phyloP scores from a whole-genome alignment of 306 rosid genomes.

The Prunus davidiana region DNA sequence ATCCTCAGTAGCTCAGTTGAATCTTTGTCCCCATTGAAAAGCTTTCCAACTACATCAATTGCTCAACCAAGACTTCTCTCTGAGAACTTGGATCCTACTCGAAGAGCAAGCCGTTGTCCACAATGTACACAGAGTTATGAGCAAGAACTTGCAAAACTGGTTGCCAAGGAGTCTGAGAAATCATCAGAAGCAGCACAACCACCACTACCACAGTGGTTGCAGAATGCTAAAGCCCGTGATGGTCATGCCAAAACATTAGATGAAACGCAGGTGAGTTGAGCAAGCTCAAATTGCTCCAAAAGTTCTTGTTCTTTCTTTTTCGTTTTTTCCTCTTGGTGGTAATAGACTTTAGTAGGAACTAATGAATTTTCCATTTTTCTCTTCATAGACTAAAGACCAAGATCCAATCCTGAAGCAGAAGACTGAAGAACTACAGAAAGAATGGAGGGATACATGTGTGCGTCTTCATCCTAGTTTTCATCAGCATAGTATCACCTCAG shows the following conservation, averaged over 20 bases:
- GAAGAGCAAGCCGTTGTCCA: constrained; percentile 54
- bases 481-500: constrained; percentile 45
- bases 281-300: constrained; percentile 3
- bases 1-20: constrained; percentile 73
- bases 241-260: constrained; percentile 42
- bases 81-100: constrained; percentile 56
- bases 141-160: constrained; percentile 54
- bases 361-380: constrained; percentile 21
- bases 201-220: constrained; percentile 86
- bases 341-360: neutral
- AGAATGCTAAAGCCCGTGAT: constrained; percentile 55
- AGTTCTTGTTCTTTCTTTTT: neutral
- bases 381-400: constrained; percentile 40
- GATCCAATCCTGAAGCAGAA: constrained; percentile 53
- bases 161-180: constrained; percentile 54
- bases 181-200: constrained; percentile 47
- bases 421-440: constrained; percentile 68
- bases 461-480: constrained; percentile 78
- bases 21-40: constrained; percentile 67
- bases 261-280: constrained; percentile 50
- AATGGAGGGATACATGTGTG: constrained; percentile 76
- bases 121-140: constrained; percentile 58
- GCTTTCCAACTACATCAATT: constrained; percentile 44
- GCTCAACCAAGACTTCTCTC: constrained; percentile 45
- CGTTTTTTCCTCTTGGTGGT: neutral